Evolutionary conservation across 331 rosid genomes (phyloP).

Genomic region (Cydonia oblonga): DNA sequence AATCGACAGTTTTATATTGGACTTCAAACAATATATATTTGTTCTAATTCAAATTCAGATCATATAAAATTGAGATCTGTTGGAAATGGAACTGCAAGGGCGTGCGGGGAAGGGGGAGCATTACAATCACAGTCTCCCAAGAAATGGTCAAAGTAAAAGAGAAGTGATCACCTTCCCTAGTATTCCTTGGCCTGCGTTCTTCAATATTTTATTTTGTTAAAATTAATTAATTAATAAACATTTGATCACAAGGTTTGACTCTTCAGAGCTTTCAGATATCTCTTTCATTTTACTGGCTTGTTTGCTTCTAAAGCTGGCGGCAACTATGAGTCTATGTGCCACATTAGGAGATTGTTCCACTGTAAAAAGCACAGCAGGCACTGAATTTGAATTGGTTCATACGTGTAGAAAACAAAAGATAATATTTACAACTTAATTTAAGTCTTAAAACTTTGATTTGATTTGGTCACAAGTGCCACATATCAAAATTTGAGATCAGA

Average conservation of each 20-base stretch:
- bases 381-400: background rate
- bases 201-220: background rate
- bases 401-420: background rate
- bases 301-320: background rate
- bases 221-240: background rate
- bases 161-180: conserved; percentile 39
- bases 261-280: background rate
- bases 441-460: background rate
- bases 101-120: conserved; percentile 20
- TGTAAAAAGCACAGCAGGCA: background rate
- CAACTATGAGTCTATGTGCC: background rate
- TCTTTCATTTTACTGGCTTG: background rate
- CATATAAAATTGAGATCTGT: background rate
- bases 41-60: background rate
- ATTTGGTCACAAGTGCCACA: background rate
- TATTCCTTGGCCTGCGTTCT: conserved; percentile 55
- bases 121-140: conserved; percentile 25
- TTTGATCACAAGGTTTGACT: conserved; percentile 7
- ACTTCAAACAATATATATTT: no score
- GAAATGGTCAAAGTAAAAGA: conserved; percentile 19
- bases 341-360: background rate
- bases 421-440: background rate
- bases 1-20: background rate
- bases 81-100: conserved; percentile 9
- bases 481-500: background rate